phyloP scores from a whole-genome alignment of 192 early-diverging fungal genomes.

The Backusella luteola region DNA sequence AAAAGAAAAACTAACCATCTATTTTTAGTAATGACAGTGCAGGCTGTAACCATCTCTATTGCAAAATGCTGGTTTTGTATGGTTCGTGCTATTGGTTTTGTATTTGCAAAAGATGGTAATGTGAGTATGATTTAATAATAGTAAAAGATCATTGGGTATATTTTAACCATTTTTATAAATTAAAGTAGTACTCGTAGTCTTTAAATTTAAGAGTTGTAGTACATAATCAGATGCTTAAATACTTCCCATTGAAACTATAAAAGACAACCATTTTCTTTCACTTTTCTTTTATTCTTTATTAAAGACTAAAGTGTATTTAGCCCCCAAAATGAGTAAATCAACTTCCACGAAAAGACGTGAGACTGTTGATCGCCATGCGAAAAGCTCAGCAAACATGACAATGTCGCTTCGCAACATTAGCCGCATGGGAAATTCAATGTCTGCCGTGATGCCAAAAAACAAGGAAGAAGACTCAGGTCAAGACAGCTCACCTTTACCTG shows the following conservation, averaged over 20 bases:
- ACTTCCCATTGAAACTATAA: neutral
- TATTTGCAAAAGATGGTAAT: too few species aligned
- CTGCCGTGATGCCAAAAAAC: slow-evolving; percentile 1
- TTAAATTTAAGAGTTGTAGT: neutral
- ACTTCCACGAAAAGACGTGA: neutral
- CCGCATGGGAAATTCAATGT: slow-evolving; percentile 7
- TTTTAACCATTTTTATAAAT: too few species aligned
- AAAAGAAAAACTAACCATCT: neutral
- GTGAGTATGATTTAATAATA: neutral
- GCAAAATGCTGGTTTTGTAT: too few species aligned
- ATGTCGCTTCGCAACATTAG: slow-evolving; percentile 6
- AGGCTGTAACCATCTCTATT: too few species aligned
- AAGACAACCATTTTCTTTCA: neutral
- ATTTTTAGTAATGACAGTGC: neutral
- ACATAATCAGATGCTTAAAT: slow-evolving; percentile 8
- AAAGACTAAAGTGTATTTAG: neutral
- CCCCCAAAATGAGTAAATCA: neutral
- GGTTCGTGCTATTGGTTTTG: too few species aligned
- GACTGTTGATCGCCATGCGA: neutral
- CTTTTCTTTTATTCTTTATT: neutral
- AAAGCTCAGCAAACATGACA: neutral
- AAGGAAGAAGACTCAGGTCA: neutral
- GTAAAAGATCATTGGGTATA: neutral
- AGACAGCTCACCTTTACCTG: neutral
- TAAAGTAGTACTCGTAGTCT: neutral